A percentile compares a stretch with the other conserved stretches of the same genome.
Conservation (phyloP, 2,329 filamentous ascomycete genomes). For the Lachnellula subtilissima region DNA sequence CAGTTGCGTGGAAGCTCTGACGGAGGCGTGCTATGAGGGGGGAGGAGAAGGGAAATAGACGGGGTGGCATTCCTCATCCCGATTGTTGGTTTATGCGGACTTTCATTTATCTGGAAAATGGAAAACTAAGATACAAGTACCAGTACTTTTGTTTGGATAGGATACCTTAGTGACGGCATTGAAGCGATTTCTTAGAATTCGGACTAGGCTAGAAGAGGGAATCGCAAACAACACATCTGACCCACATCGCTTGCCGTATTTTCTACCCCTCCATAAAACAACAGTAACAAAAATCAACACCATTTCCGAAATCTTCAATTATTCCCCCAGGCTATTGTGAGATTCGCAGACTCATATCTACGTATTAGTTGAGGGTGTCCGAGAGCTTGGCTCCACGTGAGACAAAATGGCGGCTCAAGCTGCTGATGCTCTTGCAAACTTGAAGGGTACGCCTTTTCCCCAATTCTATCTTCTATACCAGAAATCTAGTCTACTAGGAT, state of each 20-base stretch:
- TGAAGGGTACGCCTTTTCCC: conserved; percentile 84
- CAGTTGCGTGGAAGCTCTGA: conserved; percentile 42
- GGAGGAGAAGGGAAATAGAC: conserved; percentile 29
- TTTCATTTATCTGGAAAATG: not conserved
- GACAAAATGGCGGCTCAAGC: conserved; percentile 27
- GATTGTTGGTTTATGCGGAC: conserved; percentile 20
- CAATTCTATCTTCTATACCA: not conserved
- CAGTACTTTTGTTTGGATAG: not conserved
- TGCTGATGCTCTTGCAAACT: conserved; percentile 87
- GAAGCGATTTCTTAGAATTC: not conserved
- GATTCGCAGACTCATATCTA: not conserved
- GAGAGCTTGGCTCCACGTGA: conserved; percentile 2
- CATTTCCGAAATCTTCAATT: too few relatives aligned
- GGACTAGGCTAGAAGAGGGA: conserved; percentile 1
- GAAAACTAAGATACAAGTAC: not conserved
- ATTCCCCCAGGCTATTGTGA: too few relatives aligned
- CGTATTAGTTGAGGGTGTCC: not conserved
- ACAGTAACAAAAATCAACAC: too few relatives aligned
- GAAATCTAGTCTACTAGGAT: not conserved
- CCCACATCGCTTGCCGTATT: too few relatives aligned
- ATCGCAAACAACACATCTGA: not conserved
- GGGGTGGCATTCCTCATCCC: conserved; percentile 62
- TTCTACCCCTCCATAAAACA: not conserved
- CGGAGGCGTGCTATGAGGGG: conserved; percentile 15
- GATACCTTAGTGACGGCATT: conserved; percentile 9